phyloP scores from a whole-genome alignment of 2,329 filamentous ascomycete genomes.

The Trichoderma endophyticum region DNA sequence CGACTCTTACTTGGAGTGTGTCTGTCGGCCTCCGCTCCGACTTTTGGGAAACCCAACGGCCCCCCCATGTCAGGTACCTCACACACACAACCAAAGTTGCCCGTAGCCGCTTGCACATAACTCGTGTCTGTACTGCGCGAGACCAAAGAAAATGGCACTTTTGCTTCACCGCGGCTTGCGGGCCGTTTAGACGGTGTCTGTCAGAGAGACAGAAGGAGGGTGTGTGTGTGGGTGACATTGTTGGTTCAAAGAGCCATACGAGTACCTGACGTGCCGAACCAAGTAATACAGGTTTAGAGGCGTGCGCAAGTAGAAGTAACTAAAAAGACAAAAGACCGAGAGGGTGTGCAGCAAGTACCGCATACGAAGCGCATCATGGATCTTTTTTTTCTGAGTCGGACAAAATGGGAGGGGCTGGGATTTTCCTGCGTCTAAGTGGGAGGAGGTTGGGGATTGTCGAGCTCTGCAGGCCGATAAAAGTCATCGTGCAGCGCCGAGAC shows the following conservation, averaged over 20 bases:
- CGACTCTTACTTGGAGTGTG: background rate
- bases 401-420: conserved; percentile 29
- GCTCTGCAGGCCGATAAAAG: conserved; percentile 30
- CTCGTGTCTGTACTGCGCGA: background rate
- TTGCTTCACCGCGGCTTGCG: conserved; percentile 13
- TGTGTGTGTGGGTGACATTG: background rate
- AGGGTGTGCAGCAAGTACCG: conserved; percentile 1
- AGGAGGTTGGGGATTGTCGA: conserved; percentile 35
- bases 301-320: background rate
- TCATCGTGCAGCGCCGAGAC: conserved; percentile 32
- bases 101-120: background rate
- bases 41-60: background rate
- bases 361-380: background rate
- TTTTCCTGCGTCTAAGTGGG: conserved; percentile 29
- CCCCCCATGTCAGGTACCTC: background rate
- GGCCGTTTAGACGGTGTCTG: background rate
- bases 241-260: background rate
- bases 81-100: background rate
- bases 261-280: background rate
- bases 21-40: background rate
- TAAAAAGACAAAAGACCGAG: background rate
- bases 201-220: background rate
- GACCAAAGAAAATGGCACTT: background rate
- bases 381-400: background rate
- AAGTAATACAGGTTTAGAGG: background rate